Conservation (phyloP, 2,329 filamentous ascomycete genomes). For the Scedosporium dehoogii region DNA sequence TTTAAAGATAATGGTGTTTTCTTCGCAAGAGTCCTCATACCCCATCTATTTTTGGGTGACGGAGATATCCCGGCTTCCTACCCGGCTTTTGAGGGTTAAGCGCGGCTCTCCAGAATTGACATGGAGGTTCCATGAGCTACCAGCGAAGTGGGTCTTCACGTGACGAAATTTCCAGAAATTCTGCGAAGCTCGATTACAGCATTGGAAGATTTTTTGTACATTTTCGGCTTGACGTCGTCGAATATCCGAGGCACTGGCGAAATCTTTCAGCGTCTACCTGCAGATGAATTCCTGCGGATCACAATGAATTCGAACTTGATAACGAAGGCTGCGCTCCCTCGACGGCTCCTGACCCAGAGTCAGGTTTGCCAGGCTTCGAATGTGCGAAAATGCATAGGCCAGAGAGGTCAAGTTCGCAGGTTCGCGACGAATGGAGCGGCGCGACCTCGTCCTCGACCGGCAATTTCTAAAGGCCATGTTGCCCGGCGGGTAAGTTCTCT, state of each 20-base stretch:
- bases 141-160: conserved; percentile 2
- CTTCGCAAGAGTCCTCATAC: too few species aligned
- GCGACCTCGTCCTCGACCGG: not conserved
- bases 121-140: not conserved
- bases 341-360: conserved; percentile 33
- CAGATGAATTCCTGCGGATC: conserved; percentile 19
- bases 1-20: too few species aligned
- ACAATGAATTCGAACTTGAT: conserved; percentile 39
- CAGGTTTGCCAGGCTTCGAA: conserved; percentile 28
- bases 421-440: conserved; percentile 2
- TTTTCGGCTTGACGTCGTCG: not conserved
- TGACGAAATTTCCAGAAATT: conserved; percentile 5
- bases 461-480: conserved; percentile 18
- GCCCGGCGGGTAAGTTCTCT: conserved; percentile 12
- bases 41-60: not conserved
- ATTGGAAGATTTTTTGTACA: conserved; percentile 1
- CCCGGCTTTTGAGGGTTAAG: not conserved
- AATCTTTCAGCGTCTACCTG: not conserved
- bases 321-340: conserved; percentile 34
- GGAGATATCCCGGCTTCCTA: not conserved
- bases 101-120: not conserved
- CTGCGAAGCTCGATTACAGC: not conserved
- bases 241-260: not conserved
- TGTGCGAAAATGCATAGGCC: conserved; percentile 29
- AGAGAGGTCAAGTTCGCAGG: conserved; percentile 20